Base-by-base conservation (phyloP, 192 early-diverging fungal genomes). In the Dispira simplex region DNA sequence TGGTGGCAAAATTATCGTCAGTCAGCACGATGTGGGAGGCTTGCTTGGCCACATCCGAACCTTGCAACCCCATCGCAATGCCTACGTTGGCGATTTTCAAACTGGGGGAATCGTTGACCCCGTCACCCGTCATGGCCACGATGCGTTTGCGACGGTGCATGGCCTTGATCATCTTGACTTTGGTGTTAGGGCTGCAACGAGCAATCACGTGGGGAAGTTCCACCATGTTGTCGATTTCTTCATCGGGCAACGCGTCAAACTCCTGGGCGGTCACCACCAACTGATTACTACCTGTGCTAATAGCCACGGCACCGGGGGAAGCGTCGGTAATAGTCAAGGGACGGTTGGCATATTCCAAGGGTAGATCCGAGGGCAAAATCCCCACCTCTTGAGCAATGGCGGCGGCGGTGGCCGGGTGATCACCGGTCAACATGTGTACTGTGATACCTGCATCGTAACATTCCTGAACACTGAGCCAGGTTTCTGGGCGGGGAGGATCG, bases 341-440 rank as follows among this genome's bases (percentile, higher is more conserved):
- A 26, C 56, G 56, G 1, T 60, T 56, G 46, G 64, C 54, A 0
- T 55, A 44, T 53, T 62, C 58, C 44, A 65, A 60, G 32, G 65
- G 70, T 44, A 72, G 66, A 45, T 71, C 65, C 25, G 70, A 69
- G 28, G 73, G 84, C 32, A 93, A 67, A 66, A 95, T 93, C 25
- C 83, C 87, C 11, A 95, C 78, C 66, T 98, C 82, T 48, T 82
- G 81, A 12, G 93, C 92, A 73, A 98, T 98, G 1, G 95, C 91
- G 4, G 87, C 78, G 0, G 95, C 95, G 2, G 93, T 95, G 28
- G 84, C 80, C 6, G 90, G 82, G 68, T 98, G 95, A 65, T 98
- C 93, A 63, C 93, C 93, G 3, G 95, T 98, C 55, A 97, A 80
- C 93, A 98, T 98, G 53, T 92, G 85, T 46, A 98, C 95, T 48